Base-by-base conservation (phyloP, 1,139 yeast species). In the Debaryomycetaceae sp. region DNA sequence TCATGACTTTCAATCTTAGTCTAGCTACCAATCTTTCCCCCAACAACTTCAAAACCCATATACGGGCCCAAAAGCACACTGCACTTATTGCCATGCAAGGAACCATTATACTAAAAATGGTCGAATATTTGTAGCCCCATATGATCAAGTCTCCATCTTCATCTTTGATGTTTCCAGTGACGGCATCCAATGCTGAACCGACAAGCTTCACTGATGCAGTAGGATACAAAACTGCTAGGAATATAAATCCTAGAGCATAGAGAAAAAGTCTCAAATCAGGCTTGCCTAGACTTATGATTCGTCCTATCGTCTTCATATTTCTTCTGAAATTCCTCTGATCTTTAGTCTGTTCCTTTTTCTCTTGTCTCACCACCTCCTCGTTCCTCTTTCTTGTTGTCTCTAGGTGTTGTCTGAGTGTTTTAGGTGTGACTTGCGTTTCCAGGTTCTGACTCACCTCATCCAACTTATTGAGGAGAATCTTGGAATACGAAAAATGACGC, bases 1-100 rank as follows among this genome's bases (percentile, higher is more conserved):
- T 73, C 76, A 78, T 75, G 4, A 75, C 76, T 48, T 74, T 54
- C 23, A 74, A 63, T 42, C 83, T 62, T 38, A 78, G 66, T 39
- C 81, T 57, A 4, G 82, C 80, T 7, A 73, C 72, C 27, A 73
- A 59, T 42, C 70, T 49, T 55, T 72, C 78, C 11, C 74, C 79
- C 37, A 74, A 55, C 35, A 73, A 55, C 49, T 74, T 74, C 51
- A 74, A 65, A 6, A 74, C 71, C 78, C 78, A 73, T 42, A 71
- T 71, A 46, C 79, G 59, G 29, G 79, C 78, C 79, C 79, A 74
- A 53, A 72, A 74, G 50, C 79, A 74, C 17, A 65, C 60, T 8
- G 79, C 78, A 59, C 74, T 66, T 2, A 66, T 60, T 36, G 62
- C 60, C 76, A 74, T 70, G 45, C 73, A 74, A 6, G 79, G 79